Conservation (phyloP, 208 protist genomes). For the Acanthamoeba castellanii region DNA sequence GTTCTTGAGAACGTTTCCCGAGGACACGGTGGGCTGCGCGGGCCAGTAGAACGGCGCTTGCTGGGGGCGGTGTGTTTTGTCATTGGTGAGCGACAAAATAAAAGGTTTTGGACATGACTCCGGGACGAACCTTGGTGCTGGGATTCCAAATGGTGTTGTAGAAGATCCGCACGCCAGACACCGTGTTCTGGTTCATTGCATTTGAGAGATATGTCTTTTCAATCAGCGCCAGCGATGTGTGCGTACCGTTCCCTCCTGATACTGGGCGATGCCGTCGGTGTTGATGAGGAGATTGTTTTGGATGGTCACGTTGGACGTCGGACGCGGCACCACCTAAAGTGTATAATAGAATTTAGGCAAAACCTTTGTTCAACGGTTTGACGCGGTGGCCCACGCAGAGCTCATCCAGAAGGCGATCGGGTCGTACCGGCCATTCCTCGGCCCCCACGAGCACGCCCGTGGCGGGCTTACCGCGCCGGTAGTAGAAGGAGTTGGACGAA, state of each 20-base stretch:
- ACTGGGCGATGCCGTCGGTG: not conserved
- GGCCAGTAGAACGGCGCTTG: not conserved
- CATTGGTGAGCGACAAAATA: not conserved
- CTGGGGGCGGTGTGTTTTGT: not conserved
- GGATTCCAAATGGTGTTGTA: constrained; percentile 33
- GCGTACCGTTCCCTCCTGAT: not conserved
- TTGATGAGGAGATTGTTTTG: not conserved
- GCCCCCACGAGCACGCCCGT: not conserved
- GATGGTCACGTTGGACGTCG: constrained; percentile 22
- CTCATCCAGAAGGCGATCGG: not conserved
- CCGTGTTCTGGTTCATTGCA: not conserved
- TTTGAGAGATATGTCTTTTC: not conserved
- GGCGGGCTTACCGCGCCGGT: not conserved
- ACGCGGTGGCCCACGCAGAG: no score
- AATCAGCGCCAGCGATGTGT: not conserved
- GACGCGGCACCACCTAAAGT: not conserved
- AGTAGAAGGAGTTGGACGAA: not conserved
- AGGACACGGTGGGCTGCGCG: not conserved
- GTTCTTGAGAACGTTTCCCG: not conserved
- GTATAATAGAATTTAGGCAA: no score
- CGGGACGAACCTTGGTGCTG: not conserved
- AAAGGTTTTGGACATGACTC: not conserved
- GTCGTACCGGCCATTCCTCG: not conserved
- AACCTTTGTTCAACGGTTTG: no score
- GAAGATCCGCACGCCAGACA: not conserved